phyloP scores from a whole-genome alignment of 495 filamentous ascomycete species.

The Penicillium manginii region DNA sequence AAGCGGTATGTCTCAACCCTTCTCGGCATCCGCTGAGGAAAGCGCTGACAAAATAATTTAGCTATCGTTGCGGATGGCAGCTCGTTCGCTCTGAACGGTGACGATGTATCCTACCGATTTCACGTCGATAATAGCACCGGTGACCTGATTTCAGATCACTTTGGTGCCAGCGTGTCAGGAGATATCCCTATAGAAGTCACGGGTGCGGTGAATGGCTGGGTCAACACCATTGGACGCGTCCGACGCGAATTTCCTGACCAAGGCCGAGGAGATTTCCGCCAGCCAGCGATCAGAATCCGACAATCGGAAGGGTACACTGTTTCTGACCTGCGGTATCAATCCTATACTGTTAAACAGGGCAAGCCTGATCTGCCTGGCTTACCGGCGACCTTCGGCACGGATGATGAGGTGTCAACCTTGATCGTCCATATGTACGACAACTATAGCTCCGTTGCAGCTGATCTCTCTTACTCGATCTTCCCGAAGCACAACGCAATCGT shows the following conservation, averaged over 20 bases:
- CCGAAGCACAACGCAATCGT: slow-evolving; percentile 54
- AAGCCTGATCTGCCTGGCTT: slow-evolving; percentile 52
- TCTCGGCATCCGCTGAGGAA: not conserved
- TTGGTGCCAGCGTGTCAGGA: slow-evolving; percentile 41
- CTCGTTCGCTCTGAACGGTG: slow-evolving; percentile 52
- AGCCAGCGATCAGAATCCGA: slow-evolving; percentile 55
- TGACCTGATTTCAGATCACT: slow-evolving; percentile 57
- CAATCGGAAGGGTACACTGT: slow-evolving; percentile 55
- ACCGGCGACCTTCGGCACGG: slow-evolving; percentile 53
- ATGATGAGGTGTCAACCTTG: slow-evolving; percentile 53
- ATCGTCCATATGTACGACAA: slow-evolving; percentile 55
- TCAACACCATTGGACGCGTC: slow-evolving; percentile 43
- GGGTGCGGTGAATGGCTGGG: slow-evolving; percentile 49
- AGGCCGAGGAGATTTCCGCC: slow-evolving; percentile 57
- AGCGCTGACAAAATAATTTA: slow-evolving; percentile 11
- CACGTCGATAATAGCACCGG: slow-evolving; percentile 54
- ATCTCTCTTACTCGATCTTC: slow-evolving; percentile 59
- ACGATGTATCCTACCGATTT: slow-evolving; percentile 56
- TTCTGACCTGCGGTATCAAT: slow-evolving; percentile 51
- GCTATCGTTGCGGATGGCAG: slow-evolving; percentile 49
- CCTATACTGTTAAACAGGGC: slow-evolving; percentile 44
- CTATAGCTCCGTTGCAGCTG: slow-evolving; percentile 51
- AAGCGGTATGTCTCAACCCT: slow-evolving; percentile 3
- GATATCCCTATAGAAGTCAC: slow-evolving; percentile 46
- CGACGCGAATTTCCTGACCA: slow-evolving; percentile 60